A percentile compares a stretch with the other conserved stretches of the same genome.
These are phyloP conservation scores for maize (Zea mays) DNA, from an alignment of 176 grass and related monocot species.

Conservation along the genomic window Zm-B73-REFERENCE-NAM-5.0 NC_050102.1:165182501-165183000, in stretches of 20 bases:
- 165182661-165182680: neutral
- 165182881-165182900: slow-evolving; percentile 35
- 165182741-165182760: slow-evolving; percentile 28
- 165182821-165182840: neutral
- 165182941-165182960: slow-evolving; percentile 26
- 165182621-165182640: neutral
- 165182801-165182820: neutral
- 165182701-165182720: neutral
- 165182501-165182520: neutral
- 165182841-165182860: slow-evolving; percentile 52
- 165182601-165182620: neutral
- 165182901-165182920: slow-evolving; percentile 41
- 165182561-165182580: neutral
- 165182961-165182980: slow-evolving; percentile 40
- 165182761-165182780: neutral
- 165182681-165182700: neutral
- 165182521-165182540: neutral
- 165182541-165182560: neutral
- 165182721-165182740: slow-evolving; percentile 22
- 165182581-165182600: neutral
- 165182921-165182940: slow-evolving; percentile 25
- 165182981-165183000: slow-evolving; percentile 51
- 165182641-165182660: neutral
- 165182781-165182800: neutral
- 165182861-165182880: slow-evolving; percentile 42